A percentile compares a stretch with the other conserved stretches of the same genome.
These are phyloP conservation scores for Botryotinia calthae DNA, from an alignment of 2,329 filamentous ascomycete genomes.

Conservation along the genomic window DNA sequence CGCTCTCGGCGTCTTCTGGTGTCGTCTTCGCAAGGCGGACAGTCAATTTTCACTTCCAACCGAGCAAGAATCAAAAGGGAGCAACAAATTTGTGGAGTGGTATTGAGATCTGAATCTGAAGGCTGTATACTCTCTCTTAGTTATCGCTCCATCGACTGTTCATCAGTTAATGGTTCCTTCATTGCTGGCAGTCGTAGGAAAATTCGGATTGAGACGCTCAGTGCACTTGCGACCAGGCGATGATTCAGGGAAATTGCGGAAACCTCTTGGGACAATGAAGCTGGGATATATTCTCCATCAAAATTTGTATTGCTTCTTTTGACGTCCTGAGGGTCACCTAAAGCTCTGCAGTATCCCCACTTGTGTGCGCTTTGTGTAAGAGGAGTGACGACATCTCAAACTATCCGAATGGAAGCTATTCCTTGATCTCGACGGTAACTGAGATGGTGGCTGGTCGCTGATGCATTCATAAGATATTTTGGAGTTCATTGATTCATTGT, in stretches of 20 bases:
- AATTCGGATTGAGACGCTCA: background rate
- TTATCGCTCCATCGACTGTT: too few species aligned
- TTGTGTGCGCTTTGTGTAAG: constrained; percentile 49
- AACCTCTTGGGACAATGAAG: background rate
- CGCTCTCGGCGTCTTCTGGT: background rate
- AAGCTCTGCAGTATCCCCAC: background rate
- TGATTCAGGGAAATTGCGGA: background rate
- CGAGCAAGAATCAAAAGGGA: background rate
- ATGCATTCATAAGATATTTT: background rate
- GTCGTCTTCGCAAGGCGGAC: background rate
- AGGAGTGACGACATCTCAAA: constrained; percentile 39
- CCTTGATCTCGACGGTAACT: background rate
- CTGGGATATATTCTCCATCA: background rate
- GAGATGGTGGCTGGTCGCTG: background rate
- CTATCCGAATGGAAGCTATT: background rate
- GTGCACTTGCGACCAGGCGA: background rate
- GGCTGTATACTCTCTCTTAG: too few species aligned
- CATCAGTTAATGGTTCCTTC: too few species aligned
- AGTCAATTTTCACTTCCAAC: background rate
- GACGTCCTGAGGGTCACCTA: background rate
- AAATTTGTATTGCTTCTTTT: background rate
- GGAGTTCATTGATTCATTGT: background rate
- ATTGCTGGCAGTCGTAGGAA: background rate
- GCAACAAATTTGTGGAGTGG: background rate
- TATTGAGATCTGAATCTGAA: too few species aligned